Evolutionary conservation across 73 alveolate genomes (phyloP).

Genomic region (Paramecium pentaurelia): DNA sequence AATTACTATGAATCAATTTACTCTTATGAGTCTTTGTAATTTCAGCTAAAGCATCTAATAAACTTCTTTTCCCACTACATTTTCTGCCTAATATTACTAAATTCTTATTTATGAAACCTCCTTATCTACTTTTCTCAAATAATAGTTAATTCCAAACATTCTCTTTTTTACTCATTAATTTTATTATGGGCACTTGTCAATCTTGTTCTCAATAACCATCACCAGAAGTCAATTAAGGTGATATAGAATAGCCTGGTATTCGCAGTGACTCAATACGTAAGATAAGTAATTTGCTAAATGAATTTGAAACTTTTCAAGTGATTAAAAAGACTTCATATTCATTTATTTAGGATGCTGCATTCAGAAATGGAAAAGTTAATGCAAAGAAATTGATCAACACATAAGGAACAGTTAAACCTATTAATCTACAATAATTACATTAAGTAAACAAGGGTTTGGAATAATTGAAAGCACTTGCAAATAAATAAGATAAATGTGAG

Average conservation of each 20-base stretch:
- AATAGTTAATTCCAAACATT: constrained; percentile 59
- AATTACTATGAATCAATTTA: background rate
- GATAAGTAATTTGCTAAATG: background rate
- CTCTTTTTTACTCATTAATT: constrained; percentile 35
- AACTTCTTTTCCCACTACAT: constrained; percentile 55
- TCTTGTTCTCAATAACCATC: constrained; percentile 19
- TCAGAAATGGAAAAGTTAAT: background rate
- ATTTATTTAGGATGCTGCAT: background rate
- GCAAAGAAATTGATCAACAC: background rate
- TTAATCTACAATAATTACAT: background rate
- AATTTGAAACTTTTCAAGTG: background rate
- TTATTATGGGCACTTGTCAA: constrained; percentile 36
- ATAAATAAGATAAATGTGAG: background rate
- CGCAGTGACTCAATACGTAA: background rate
- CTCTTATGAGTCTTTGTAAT: constrained; percentile 32
- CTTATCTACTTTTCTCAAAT: constrained; percentile 23
- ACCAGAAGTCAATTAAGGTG: background rate
- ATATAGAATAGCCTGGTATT: background rate
- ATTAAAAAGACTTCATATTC: background rate
- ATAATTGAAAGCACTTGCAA: background rate
- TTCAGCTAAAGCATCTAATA: constrained; percentile 46
- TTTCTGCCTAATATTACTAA: constrained; percentile 48
- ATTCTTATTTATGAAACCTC: constrained; percentile 44
- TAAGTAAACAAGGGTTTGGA: background rate
- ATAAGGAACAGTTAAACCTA: background rate